Evolutionary conservation across 305 asterid genomes (phyloP).

Genomic region (Ajuga reptans): DNA sequence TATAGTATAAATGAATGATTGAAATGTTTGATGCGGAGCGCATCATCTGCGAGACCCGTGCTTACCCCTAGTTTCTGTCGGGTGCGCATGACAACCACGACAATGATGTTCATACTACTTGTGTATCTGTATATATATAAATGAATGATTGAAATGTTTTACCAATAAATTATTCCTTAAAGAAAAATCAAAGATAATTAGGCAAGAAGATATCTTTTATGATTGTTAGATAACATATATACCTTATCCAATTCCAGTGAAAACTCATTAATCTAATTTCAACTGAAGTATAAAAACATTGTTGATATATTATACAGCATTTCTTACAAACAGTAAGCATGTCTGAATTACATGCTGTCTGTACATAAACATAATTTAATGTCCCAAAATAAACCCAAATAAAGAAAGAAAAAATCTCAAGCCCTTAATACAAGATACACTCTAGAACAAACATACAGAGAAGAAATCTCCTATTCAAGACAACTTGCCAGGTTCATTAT

Average conservation of each 20-base stretch:
- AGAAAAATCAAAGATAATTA: neutral
- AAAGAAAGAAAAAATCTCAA: slow-evolving; percentile 6
- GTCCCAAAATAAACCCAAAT: neutral
- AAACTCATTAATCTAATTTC: neutral
- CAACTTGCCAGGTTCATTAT: slow-evolving; percentile 15
- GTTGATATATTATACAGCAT: neutral
- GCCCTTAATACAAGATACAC: slow-evolving; percentile 22
- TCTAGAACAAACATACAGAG: neutral
- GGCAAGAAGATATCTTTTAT: neutral
- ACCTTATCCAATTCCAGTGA: neutral
- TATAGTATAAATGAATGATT: neutral
- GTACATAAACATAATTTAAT: slow-evolving; percentile 23
- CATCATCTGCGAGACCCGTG: too few species aligned
- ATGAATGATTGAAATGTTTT: neutral
- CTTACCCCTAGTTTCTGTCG: too few species aligned
- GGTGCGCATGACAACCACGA: neutral
- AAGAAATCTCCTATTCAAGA: neutral
- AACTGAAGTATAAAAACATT: neutral
- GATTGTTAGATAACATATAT: neutral
- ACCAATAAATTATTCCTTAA: neutral
- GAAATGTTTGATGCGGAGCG: too few species aligned
- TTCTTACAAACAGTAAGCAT: slow-evolving; percentile 20
- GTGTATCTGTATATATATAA: neutral
- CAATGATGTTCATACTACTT: neutral
- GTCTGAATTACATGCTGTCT: slow-evolving; percentile 22